Percentiles rank a stretch among this genome's conserved stretches.
Evolutionary conservation across 257 asterid species (phyloP).

Genomic region (Nicotiana knightiana): DNA sequence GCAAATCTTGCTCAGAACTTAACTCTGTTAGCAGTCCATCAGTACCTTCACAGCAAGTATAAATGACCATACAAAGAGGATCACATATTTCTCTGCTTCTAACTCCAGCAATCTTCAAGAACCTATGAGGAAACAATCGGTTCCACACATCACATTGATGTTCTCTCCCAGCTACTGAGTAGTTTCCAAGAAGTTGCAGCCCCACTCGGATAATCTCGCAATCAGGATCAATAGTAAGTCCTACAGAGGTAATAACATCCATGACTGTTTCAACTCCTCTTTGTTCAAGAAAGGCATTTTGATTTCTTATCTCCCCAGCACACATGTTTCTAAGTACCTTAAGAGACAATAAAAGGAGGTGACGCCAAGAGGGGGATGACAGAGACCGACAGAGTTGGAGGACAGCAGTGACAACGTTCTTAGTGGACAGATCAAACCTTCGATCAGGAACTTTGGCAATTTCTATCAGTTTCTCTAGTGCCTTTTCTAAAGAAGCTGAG

Average conservation of each 20-base stretch:
- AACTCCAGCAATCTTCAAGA: constrained; percentile 52
- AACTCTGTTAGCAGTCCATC: constrained; percentile 29
- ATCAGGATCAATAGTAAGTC: constrained; percentile 34
- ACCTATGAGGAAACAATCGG: constrained; percentile 42
- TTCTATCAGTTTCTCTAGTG: constrained; percentile 45
- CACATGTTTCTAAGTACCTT: constrained; percentile 78
- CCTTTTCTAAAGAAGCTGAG: constrained; percentile 34
- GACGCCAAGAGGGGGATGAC: constrained; percentile 24
- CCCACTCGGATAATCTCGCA: constrained; percentile 33
- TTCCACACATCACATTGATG: constrained; percentile 58
- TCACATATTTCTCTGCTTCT: constrained; percentile 55
- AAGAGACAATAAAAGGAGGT: constrained; percentile 42
- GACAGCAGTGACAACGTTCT: constrained; percentile 23
- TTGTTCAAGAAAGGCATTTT: constrained; percentile 55
- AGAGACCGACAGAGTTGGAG: constrained; percentile 53
- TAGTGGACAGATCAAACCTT: constrained; percentile 51
- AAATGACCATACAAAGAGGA: constrained; percentile 70
- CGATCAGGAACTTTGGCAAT: constrained; percentile 56
- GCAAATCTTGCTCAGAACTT: constrained; percentile 43
- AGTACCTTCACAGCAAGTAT: constrained; percentile 49
- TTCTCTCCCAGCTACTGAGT: constrained; percentile 64
- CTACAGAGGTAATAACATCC: constrained; percentile 27
- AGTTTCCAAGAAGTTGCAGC: constrained; percentile 78
- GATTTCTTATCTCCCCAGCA: constrained; percentile 73
- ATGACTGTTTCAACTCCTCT: constrained; percentile 47